Percentiles rank a stretch among this genome's conserved stretches.
Conservation (phyloP, 345 rosid genomes). For the Microthlaspi erraticum region DNA sequence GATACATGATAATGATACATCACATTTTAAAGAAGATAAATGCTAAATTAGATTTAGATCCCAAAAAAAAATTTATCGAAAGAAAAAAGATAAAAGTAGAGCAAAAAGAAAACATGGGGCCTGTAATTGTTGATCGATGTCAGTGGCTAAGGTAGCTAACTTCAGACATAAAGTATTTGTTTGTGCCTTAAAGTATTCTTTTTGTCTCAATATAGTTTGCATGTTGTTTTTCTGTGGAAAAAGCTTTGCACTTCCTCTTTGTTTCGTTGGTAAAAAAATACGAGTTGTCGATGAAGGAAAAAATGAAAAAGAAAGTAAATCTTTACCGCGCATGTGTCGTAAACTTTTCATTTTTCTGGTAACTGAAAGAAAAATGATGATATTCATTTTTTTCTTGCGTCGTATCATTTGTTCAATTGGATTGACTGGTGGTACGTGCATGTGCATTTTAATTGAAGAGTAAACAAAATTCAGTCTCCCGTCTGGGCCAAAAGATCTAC, state of each 20-base stretch:
- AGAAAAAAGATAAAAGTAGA: neutral
- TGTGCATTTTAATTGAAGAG: conserved; percentile 17
- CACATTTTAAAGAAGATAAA: neutral
- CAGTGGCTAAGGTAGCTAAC: conserved; percentile 43
- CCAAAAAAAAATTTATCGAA: neutral
- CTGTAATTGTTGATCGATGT: conserved; percentile 30
- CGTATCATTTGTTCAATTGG: neutral
- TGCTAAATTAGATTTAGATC: neutral
- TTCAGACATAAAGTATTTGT: conserved; percentile 29
- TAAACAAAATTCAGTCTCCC: conserved; percentile 17
- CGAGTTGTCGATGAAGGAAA: neutral
- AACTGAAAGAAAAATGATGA: neutral
- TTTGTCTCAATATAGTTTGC: conserved; percentile 10
- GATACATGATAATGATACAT: conserved; percentile 2
- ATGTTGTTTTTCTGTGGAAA: neutral
- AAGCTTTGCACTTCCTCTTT: too few species aligned
- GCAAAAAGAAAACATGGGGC: conserved; percentile 21
- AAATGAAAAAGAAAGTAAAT: neutral
- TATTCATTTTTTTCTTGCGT: neutral
- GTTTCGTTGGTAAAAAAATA: neutral
- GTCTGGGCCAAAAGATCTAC: conserved; percentile 19
- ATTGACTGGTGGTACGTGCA: conserved; percentile 14
- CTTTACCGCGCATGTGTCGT: neutral
- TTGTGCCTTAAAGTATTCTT: conserved; percentile 29
- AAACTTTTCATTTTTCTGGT: neutral